Conservation (phyloP, 257 asterid genomes). For the Euphrasia confusa region DNA sequence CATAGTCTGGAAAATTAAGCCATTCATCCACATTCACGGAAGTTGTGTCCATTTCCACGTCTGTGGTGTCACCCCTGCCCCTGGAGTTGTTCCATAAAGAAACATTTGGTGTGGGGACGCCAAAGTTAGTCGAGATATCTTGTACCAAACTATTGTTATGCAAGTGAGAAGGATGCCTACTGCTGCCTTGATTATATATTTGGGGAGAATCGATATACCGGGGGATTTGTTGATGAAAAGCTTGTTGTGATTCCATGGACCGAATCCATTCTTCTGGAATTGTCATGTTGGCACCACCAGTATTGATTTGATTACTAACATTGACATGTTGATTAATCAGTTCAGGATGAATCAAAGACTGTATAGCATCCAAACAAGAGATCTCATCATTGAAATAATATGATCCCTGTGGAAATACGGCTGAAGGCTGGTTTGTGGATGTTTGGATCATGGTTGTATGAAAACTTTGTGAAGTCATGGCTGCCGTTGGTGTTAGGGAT, state of each 20-base stretch:
- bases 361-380: constrained; percentile 26
- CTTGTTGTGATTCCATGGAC: constrained; percentile 15
- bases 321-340: constrained; percentile 3
- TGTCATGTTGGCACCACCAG: constrained; percentile 8
- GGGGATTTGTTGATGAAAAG: constrained; percentile 22
- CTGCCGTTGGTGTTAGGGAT: no score
- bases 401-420: constrained; percentile 15
- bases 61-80: constrained; percentile 19
- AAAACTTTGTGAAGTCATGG: no score
- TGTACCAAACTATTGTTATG: constrained; percentile 16
- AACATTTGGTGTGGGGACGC: constrained; percentile 26
- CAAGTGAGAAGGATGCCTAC: constrained; percentile 9
- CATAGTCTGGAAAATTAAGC: constrained; percentile 27
- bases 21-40: constrained; percentile 25
- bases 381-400: constrained; percentile 23
- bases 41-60: constrained; percentile 22
- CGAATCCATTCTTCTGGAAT: constrained; percentile 22
- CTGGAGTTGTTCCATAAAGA: constrained; percentile 24
- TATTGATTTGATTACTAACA: constrained; percentile 12
- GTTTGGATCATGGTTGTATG: constrained; percentile 13
- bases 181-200: constrained; percentile 18
- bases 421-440: constrained; percentile 18
- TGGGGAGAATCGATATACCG: constrained; percentile 14
- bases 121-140: constrained; percentile 9
- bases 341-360: constrained; percentile 24